Base-by-base conservation (phyloP, 2,329 filamentous ascomycete species). In the Dendryphion nanum region DNA sequence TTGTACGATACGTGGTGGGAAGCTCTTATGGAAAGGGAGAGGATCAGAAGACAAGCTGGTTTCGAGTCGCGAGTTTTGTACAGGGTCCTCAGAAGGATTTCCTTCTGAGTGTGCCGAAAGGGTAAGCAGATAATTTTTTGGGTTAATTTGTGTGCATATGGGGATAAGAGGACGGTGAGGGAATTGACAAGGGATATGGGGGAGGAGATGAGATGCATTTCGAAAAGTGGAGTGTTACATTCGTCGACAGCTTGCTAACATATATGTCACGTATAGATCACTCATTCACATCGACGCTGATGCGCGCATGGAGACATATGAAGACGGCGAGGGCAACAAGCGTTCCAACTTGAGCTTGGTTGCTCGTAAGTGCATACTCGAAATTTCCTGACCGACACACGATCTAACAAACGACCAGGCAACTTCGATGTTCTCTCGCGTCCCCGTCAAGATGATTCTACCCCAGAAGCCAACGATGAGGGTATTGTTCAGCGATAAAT, bases 231-330 rank as follows among this genome's bases (percentile, higher is more conserved):
- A n/a, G n/a, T n/a, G n/a, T n/a, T n/a, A n/a, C n/a, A n/a, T n/a
- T n/a, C n/a, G n/a, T n/a, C n/a, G n/a, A n/a, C n/a, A n/a, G n/a
- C n/a, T n/a, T n/a, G 16, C 29, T 30, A 30, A 30, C 29, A 14
- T 10, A 30, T 10, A 2, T 30, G 10, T 26, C 3, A 16, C 16
- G 2, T 3, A 33, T 54, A 95, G 90, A 44, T 78, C 88, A 12
- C 73, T 89, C 35, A 76, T 98, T 46, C 89, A 81, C 59, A 73
- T 97, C 34, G 91, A 97, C 66, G 90, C 86, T 30, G 88, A 96
- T 45, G 85, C 84, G 45, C 72, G 71, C 50, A 81, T 91, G 71
- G 61, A 66, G 30, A 75, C 70, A 52, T 72, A 67, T 30, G 91
- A 81, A 62, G 78, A 85, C 36, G 34, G 30, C 51, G 85, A 93